phyloP scores from a whole-genome alignment of 352 stramenopile species.

The Phytophthora lateralis region DNA sequence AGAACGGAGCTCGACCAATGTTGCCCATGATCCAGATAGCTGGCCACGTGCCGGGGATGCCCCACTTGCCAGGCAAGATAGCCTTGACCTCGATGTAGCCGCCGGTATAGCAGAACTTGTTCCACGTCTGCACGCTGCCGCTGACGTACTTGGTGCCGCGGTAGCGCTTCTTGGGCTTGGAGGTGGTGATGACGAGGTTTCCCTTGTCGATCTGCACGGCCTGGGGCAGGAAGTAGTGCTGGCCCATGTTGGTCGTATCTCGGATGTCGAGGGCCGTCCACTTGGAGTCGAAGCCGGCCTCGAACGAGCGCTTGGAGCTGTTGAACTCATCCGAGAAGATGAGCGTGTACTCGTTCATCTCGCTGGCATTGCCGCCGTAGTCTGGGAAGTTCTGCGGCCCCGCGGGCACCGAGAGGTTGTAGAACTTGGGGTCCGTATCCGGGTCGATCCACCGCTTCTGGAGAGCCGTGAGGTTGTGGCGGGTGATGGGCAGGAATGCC shows the following conservation, averaged over 20 bases:
- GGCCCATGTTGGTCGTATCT: slow-evolving; percentile 93
- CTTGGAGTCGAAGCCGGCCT: slow-evolving; percentile 93
- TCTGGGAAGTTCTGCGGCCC: slow-evolving; percentile 44
- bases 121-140: slow-evolving; percentile 96
- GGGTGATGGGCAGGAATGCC: slow-evolving; percentile 34
- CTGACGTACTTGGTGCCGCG: slow-evolving; percentile 82
- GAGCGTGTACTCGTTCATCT: slow-evolving; percentile 67
- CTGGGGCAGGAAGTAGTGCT: slow-evolving; percentile 96
- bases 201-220: slow-evolving; percentile 93
- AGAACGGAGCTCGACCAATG: slow-evolving; percentile 95
- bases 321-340: slow-evolving; percentile 99
- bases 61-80: slow-evolving; percentile 94
- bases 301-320: slow-evolving; percentile 91
- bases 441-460: slow-evolving; percentile 78
- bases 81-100: slow-evolving; percentile 95
- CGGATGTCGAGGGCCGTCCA: slow-evolving; percentile 97
- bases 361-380: slow-evolving; percentile 30
- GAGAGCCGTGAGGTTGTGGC: slow-evolving; percentile 49
- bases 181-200: slow-evolving; percentile 93
- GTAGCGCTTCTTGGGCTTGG: slow-evolving; percentile 85
- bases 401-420: slow-evolving; percentile 52
- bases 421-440: slow-evolving; percentile 61
- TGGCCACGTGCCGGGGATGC: slow-evolving; percentile 95
- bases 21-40: slow-evolving; percentile 99
- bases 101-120: slow-evolving; percentile 99